A percentile compares a stretch with the other conserved stretches of the same genome.
Conservation (phyloP, 495 filamentous ascomycete genomes). For the Pseudomonodictys pantanalensis region DNA sequence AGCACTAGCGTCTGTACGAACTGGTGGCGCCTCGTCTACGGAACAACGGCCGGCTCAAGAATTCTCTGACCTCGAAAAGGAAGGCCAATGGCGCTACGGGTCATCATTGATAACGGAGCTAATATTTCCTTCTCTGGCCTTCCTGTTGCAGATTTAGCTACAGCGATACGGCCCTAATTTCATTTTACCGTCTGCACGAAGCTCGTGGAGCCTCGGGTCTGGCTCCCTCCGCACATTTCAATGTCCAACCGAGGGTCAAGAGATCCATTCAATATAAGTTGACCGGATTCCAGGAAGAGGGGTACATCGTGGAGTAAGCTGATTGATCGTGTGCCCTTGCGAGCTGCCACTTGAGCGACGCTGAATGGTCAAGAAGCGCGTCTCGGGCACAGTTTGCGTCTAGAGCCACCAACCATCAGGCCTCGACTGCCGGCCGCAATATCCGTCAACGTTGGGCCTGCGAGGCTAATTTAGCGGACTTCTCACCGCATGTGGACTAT, state of each 20-base stretch:
- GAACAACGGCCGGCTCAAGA: neutral
- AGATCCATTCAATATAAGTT: conserved; percentile 5
- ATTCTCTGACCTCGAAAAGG: neutral
- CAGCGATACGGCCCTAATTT: neutral
- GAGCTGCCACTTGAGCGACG: neutral
- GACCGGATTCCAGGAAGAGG: conserved; percentile 15
- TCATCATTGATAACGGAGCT: conserved; percentile 4
- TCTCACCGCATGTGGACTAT: conserved; percentile 11
- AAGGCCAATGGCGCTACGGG: conserved; percentile 7
- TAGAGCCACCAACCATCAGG: neutral
- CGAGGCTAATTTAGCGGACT: conserved; percentile 22
- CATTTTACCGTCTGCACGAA: conserved; percentile 1
- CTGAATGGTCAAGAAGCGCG: conserved; percentile 15
- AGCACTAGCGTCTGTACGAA: no score
- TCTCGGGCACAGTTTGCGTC: neutral
- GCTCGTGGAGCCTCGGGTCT: conserved; percentile 14
- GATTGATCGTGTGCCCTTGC: neutral
- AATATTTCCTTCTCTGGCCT: conserved; percentile 26
- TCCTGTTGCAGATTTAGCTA: neutral
- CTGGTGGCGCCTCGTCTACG: no score
- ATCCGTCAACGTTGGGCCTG: conserved; percentile 9
- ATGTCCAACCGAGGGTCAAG: conserved; percentile 13
- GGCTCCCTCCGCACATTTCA: conserved; percentile 20
- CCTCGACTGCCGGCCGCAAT: neutral
- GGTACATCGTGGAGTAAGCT: neutral